These are phyloP conservation scores for Ceratobasidium sp. DNA, from an alignment of 1,284 basidiomycete genomes.

Conservation along the genomic window DNA sequence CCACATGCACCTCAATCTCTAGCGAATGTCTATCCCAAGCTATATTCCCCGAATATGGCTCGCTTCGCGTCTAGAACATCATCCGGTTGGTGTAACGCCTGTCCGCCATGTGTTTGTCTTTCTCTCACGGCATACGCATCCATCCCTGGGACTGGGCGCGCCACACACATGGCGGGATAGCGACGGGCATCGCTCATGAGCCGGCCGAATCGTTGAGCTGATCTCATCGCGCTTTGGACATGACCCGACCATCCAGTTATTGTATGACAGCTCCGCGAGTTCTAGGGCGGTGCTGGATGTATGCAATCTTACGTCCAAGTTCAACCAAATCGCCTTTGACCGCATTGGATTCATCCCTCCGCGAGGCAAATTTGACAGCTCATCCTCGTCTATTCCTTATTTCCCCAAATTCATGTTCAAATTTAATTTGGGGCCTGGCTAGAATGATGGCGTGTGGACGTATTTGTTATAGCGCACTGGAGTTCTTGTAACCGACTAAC, in stretches of 20 bases:
- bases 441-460: slow-evolving; percentile 10
- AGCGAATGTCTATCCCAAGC: background rate
- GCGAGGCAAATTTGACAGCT: slow-evolving; percentile 21
- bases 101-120: slow-evolving; percentile 12
- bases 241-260: background rate
- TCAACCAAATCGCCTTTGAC: slow-evolving; percentile 7
- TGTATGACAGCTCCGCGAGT: slow-evolving; percentile 4
- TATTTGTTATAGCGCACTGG: slow-evolving; percentile 13
- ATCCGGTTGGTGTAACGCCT: background rate
- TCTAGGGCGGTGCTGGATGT: background rate
- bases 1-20: slow-evolving; percentile 2
- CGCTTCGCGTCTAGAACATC: background rate
- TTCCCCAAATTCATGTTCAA: slow-evolving; percentile 19
- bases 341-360: slow-evolving; percentile 11
- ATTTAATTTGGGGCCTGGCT: slow-evolving; percentile 36
- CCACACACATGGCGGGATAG: slow-evolving; percentile 8
- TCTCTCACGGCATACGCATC: slow-evolving; percentile 20
- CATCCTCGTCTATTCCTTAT: slow-evolving; percentile 35
- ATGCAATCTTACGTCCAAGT: background rate
- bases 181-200: background rate
- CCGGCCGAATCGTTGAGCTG: background rate
- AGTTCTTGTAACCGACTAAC: slow-evolving; percentile 17
- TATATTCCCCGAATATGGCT: background rate
- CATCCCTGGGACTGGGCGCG: slow-evolving; percentile 20
- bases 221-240: background rate